Evolutionary conservation across 1,139 yeast species (phyloP).

Genomic region (Lodderomyces metapsilosis): DNA sequence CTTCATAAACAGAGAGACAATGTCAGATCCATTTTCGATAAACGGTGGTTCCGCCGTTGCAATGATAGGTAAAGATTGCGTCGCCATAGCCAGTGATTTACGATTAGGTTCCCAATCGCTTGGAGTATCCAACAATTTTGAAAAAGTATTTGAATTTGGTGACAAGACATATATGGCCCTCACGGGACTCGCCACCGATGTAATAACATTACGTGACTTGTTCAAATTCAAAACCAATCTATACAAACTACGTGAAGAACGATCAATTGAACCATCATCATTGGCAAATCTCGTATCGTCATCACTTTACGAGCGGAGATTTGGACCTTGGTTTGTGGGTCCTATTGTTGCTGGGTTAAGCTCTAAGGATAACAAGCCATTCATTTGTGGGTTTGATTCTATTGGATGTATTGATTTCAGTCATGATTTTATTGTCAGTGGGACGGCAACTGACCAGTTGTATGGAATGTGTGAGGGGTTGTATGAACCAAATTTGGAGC

Average conservation of each 20-base stretch:
- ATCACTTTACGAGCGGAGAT: constrained; percentile 84
- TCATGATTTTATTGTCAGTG: constrained; percentile 93
- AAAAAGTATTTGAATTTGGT: constrained; percentile 83
- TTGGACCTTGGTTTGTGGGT: constrained; percentile 96
- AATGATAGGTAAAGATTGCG: constrained; percentile 97
- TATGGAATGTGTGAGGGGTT: constrained; percentile 99
- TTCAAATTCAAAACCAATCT: constrained; percentile 84
- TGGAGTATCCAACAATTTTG: constrained; percentile 90
- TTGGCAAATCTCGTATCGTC: constrained; percentile 92
- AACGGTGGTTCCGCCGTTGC: constrained; percentile 92
- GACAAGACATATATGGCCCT: constrained; percentile 81
- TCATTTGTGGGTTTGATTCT: constrained; percentile 91
- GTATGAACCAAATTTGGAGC: constrained; percentile 88
- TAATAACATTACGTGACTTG: constrained; percentile 75
- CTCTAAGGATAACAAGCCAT: constrained; percentile 78
- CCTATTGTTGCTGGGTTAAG: constrained; percentile 96
- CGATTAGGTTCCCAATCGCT: constrained; percentile 92
- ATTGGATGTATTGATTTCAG: constrained; percentile 97
- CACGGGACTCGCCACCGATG: constrained; percentile 95
- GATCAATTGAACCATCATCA: constrained; percentile 87
- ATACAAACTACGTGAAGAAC: constrained; percentile 88
- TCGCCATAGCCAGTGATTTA: constrained; percentile 95
- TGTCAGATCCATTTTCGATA: constrained; percentile 52
- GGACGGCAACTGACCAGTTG: constrained; percentile 93
- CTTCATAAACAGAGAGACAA: too few species aligned